phyloP scores from a whole-genome alignment of 148 eudicot species.

The Vaccinium corymbosum region DNA sequence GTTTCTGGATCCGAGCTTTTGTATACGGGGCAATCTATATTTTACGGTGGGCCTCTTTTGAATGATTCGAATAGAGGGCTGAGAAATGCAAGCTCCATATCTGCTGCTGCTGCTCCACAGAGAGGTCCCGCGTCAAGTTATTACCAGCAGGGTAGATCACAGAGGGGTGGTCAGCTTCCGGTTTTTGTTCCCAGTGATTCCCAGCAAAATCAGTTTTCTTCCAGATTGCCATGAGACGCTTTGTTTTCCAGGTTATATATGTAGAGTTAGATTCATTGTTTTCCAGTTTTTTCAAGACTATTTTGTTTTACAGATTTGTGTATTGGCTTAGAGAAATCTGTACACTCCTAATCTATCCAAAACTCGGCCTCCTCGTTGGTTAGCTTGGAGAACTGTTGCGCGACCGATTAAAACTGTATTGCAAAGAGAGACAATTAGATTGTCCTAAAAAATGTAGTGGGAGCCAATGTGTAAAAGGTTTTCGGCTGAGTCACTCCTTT shows the following conservation, averaged over 20 bases:
- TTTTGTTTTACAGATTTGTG: not conserved
- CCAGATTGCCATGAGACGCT: conserved; percentile 30
- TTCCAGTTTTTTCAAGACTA: conserved; percentile 2
- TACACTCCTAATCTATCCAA: not conserved
- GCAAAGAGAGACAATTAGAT: not conserved
- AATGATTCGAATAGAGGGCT: conserved; percentile 41
- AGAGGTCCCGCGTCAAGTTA: conserved; percentile 36
- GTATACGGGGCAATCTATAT: conserved; percentile 75
- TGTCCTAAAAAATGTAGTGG: not conserved
- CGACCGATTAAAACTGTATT: not conserved
- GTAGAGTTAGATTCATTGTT: conserved; percentile 1
- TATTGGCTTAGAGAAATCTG: not conserved
- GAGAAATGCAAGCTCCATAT: conserved; percentile 20
- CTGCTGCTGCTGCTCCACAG: conserved; percentile 16
- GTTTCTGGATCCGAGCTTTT: conserved; percentile 50
- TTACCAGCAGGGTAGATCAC: conserved; percentile 67
- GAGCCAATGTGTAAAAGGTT: not conserved
- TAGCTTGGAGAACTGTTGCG: not conserved
- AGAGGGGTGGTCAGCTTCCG: conserved; percentile 84
- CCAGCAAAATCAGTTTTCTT: conserved; percentile 44
- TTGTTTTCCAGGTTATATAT: not conserved
- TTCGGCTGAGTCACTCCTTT: too few species aligned
- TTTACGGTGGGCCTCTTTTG: conserved; percentile 76
- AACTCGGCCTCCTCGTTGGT: not conserved
- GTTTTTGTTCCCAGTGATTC: conserved; percentile 86